Evolutionary conservation across 306 rosid genomes (phyloP).

Genomic region (Rosa persica): DNA sequence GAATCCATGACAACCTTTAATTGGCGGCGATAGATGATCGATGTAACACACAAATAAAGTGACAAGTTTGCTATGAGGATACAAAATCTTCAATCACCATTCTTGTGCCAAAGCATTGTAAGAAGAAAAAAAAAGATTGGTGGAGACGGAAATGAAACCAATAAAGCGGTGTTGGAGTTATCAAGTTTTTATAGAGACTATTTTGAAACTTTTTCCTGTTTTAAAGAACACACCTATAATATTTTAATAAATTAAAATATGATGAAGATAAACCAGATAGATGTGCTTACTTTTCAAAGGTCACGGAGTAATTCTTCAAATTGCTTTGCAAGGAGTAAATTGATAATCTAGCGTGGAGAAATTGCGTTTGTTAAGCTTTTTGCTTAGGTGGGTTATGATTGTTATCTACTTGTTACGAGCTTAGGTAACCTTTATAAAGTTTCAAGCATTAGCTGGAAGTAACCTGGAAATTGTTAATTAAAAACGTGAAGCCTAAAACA

Average conservation of each 20-base stretch:
- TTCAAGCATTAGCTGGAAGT: conserved; percentile 5
- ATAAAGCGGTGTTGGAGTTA: not conserved
- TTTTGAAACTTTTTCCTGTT: no score
- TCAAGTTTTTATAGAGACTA: not conserved
- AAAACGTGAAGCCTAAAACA: not conserved
- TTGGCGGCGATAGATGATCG: not conserved
- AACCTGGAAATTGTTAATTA: conserved; percentile 18
- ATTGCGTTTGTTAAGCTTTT: not conserved
- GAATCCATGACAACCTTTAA: not conserved
- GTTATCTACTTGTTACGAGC: not conserved
- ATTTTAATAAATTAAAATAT: no score
- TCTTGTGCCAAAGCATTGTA: not conserved
- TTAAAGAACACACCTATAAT: no score
- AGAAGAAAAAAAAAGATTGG: no score
- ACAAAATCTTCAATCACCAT: not conserved
- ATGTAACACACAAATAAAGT: not conserved
- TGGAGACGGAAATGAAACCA: not conserved
- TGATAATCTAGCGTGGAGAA: not conserved
- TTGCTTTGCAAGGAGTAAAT: not conserved
- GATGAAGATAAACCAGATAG: no score
- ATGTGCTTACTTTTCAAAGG: not conserved
- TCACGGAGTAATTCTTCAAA: not conserved
- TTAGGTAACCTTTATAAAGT: not conserved
- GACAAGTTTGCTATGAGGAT: not conserved
- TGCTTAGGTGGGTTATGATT: not conserved